Evolutionary conservation across 352 stramenopile species (phyloP).

Genomic region (Phytopythium sindhum): DNA sequence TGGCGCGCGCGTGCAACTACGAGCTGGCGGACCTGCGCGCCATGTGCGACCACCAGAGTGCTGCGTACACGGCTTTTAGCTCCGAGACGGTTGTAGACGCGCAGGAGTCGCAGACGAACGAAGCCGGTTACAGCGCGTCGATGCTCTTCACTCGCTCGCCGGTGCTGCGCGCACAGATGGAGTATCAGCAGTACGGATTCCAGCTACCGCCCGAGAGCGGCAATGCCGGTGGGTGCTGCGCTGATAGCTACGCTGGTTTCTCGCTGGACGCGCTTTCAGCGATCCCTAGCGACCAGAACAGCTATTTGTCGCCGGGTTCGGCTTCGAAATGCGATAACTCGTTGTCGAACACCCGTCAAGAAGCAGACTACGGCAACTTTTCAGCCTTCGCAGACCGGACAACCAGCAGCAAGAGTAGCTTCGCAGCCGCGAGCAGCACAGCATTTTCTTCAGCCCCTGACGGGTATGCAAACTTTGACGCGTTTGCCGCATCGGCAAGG

Average conservation of each 20-base stretch:
- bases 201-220: background rate
- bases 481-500: conserved; percentile 17
- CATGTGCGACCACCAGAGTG: conserved; percentile 42
- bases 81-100: conserved; percentile 46
- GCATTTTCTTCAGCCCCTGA: background rate
- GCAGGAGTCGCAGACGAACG: background rate
- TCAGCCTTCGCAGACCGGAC: conserved; percentile 17
- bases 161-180: conserved; percentile 7
- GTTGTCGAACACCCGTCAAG: background rate
- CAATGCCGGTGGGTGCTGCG: conserved; percentile 6
- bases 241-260: conserved; percentile 49
- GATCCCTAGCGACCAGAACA: conserved; percentile 15
- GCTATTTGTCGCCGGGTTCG: background rate
- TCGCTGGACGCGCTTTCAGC: conserved; percentile 32
- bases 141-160: conserved; percentile 53
- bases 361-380: conserved; percentile 47
- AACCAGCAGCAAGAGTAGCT: conserved; percentile 13
- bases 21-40: conserved; percentile 39
- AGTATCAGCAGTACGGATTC: conserved; percentile 2
- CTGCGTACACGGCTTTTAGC: conserved; percentile 68
- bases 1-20: conserved; percentile 56
- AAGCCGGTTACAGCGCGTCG: conserved; percentile 4
- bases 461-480: conserved; percentile 23
- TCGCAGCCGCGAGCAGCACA: background rate
- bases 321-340: background rate